Conservation (phyloP, 345 rosid species). For the Eucalyptus shirleyi region DNA sequence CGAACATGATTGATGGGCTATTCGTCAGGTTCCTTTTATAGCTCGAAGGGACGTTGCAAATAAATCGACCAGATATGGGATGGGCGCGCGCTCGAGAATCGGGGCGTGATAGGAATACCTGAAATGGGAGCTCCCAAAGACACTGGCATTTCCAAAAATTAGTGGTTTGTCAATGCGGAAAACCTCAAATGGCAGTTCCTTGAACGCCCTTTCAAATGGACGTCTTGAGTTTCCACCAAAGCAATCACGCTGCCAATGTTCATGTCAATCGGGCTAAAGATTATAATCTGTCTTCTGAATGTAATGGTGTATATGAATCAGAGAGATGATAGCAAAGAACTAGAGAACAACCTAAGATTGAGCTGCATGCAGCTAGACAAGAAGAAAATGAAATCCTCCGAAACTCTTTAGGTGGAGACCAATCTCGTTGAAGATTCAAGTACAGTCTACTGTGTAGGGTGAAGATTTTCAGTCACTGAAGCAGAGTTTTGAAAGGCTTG, state of each 20-base stretch:
- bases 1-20: too few species aligned
- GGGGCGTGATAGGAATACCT: background rate
- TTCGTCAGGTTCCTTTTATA: too few species aligned
- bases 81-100: too few species aligned
- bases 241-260: background rate
- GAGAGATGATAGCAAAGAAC: background rate
- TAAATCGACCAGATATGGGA: too few species aligned
- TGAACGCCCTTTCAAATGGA: conserved; percentile 5
- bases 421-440: background rate
- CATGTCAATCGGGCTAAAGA: background rate
- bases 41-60: too few species aligned
- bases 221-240: background rate
- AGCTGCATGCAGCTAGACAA: conserved; percentile 26
- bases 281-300: background rate
- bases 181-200: background rate
- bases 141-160: background rate
- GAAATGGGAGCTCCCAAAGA: background rate
- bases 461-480: too few species aligned
- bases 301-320: background rate
- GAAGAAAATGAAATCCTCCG: conserved; percentile 15
- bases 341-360: background rate
- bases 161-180: background rate
- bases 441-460: too few species aligned
- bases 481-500: too few species aligned
- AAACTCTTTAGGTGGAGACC: conserved; percentile 25